Evolutionary conservation across 768 basidiomycete genomes (phyloP).

Genomic region (Auriscalpium orientale): DNA sequence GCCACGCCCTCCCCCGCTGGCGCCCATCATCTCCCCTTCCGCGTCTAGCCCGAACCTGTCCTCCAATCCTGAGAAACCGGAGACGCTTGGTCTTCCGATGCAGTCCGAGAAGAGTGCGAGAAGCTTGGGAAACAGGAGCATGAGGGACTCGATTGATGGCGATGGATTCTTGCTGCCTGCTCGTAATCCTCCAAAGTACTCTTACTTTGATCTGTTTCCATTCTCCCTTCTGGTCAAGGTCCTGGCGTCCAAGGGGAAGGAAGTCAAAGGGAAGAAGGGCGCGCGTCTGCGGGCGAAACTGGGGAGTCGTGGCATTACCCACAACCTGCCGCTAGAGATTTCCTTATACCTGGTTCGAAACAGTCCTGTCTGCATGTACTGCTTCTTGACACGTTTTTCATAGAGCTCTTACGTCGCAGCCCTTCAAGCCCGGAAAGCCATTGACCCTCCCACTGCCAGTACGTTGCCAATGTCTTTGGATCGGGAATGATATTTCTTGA

Average conservation of each 20-base stretch:
- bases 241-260: slow-evolving; percentile 39
- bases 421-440: slow-evolving; percentile 45
- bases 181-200: slow-evolving; percentile 49
- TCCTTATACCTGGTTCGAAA: slow-evolving; percentile 54
- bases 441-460: slow-evolving; percentile 59
- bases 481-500: neutral
- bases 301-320: slow-evolving; percentile 33
- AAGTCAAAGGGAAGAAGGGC: slow-evolving; percentile 57
- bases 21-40: neutral
- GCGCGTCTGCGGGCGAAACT: slow-evolving; percentile 46
- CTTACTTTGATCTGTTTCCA: slow-evolving; percentile 59
- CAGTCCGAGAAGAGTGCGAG: neutral
- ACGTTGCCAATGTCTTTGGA: slow-evolving; percentile 18
- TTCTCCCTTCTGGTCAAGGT: slow-evolving; percentile 50
- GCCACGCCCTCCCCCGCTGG: neutral
- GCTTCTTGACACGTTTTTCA: slow-evolving; percentile 5
- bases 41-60: slow-evolving; percentile 6
- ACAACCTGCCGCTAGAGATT: slow-evolving; percentile 64
- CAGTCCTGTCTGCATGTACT: neutral
- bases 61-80: neutral
- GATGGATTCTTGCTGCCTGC: slow-evolving; percentile 46
- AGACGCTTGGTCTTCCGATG: neutral
- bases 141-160: slow-evolving; percentile 26
- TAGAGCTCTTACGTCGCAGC: slow-evolving; percentile 63
- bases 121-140: neutral